Evolutionary conservation across 148 eudicot genomes (phyloP).

Genomic region (Chenopodium album): DNA sequence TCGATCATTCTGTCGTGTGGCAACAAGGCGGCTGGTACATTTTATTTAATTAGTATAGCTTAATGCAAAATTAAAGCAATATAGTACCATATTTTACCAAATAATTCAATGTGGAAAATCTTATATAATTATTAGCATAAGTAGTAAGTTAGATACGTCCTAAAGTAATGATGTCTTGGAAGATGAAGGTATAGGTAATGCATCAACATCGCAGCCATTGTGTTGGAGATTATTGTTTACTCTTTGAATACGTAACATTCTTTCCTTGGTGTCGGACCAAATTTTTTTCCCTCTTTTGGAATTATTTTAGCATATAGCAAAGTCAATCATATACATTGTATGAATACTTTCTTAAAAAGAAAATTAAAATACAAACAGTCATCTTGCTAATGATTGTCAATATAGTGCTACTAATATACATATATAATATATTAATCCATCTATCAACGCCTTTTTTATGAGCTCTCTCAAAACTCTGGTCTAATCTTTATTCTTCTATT

Average conservation of each 20-base stretch:
- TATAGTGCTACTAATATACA: too few relatives aligned
- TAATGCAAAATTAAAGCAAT: not conserved
- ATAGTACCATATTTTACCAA: not conserved
- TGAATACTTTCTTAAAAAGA: not conserved
- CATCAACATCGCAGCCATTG: conserved; percentile 4
- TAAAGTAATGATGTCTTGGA: not conserved
- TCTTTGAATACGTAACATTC: conserved; percentile 5
- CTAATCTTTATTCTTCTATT: too few relatives aligned
- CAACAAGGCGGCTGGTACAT: conserved; percentile 10
- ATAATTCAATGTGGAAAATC: not conserved
- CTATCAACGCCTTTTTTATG: too few relatives aligned
- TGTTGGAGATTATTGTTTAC: not conserved
- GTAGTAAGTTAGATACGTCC: not conserved
- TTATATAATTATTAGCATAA: not conserved
- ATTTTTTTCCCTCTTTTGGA: not conserved
- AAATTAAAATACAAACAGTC: too few relatives aligned
- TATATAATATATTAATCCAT: too few relatives aligned
- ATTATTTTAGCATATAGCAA: not conserved
- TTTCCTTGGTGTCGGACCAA: not conserved
- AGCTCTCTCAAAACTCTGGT: too few relatives aligned
- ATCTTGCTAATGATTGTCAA: too few relatives aligned
- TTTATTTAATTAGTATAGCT: not conserved
- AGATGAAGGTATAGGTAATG: not conserved
- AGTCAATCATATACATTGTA: not conserved
- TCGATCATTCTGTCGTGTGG: not conserved